phyloP scores from a whole-genome alignment of 2,329 filamentous ascomycete species.

The Ophiocordyceps polyrhachis-furcata region DNA sequence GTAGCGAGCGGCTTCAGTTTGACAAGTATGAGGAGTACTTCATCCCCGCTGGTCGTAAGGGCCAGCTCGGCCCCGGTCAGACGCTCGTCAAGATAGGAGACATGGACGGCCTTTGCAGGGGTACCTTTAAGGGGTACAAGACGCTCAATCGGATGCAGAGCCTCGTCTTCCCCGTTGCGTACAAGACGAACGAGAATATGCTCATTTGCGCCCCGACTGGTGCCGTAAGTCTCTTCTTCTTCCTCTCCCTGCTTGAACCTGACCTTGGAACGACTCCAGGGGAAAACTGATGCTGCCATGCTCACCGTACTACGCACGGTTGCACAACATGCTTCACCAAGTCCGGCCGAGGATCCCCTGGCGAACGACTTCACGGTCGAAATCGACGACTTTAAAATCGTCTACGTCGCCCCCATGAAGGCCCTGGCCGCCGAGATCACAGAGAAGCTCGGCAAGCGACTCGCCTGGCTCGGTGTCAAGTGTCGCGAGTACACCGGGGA shows the following conservation, averaged over 20 bases:
- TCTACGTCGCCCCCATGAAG: conserved; percentile 99
- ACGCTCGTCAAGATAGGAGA: conserved; percentile 62
- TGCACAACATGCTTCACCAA: conserved; percentile 66
- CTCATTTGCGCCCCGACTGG: conserved; percentile 94
- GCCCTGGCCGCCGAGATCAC: conserved; percentile 92
- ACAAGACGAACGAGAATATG: conserved; percentile 96
- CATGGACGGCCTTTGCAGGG: conserved; percentile 72
- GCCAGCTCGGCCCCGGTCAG: conserved; percentile 51
- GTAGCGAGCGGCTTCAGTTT: conserved; percentile 50
- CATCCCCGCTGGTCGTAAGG: conserved; percentile 68
- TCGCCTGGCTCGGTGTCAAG: conserved; percentile 84
- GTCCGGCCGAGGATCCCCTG: conserved; percentile 53
- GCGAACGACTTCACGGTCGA: conserved; percentile 68
- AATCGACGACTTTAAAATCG: conserved; percentile 85
- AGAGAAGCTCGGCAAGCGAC: conserved; percentile 75
- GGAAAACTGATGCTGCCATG: conserved; percentile 98
- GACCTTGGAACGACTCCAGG: conserved; percentile 18
- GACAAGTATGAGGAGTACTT: conserved; percentile 78
- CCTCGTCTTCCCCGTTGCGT: conserved; percentile 84
- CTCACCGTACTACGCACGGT: conserved; percentile 84
- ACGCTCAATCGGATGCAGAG: conserved; percentile 95
- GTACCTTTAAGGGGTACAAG: conserved; percentile 92
- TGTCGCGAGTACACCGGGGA: conserved; percentile 92
- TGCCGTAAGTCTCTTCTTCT: conserved; percentile 35
- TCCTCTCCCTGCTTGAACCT: background rate